Percentiles rank a stretch among this genome's conserved stretches.
phyloP scores from a whole-genome alignment of 1,284 basidiomycete genomes.

The Leccinum fallax region DNA sequence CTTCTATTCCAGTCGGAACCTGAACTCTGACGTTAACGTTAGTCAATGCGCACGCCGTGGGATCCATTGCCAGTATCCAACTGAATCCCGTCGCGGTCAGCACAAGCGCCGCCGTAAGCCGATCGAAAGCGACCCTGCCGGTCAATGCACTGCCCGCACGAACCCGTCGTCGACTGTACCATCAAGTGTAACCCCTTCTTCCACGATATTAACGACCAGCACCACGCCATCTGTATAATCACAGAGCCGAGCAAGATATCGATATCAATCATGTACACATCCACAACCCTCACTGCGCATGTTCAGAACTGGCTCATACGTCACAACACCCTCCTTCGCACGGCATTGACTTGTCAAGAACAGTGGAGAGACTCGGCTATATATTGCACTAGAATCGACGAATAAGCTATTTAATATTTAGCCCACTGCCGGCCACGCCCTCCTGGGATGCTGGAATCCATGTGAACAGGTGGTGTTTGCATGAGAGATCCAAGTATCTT shows the following conservation, averaged over 20 bases:
- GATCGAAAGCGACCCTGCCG: constrained; percentile 27
- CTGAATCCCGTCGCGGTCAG: constrained; percentile 54
- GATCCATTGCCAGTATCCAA: constrained; percentile 52
- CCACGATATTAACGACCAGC: constrained; percentile 23
- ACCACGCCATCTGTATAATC: constrained; percentile 27
- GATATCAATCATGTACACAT: constrained; percentile 10
- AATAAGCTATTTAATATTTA: constrained; percentile 34
- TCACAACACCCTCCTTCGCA: constrained; percentile 13
- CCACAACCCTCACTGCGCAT: constrained; percentile 12
- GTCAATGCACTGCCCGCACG: constrained; percentile 26
- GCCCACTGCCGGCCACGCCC: constrained; percentile 12
- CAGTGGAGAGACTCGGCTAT: constrained; percentile 27
- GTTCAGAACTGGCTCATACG: constrained; percentile 11
- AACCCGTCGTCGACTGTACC: constrained; percentile 24
- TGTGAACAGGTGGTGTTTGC: constrained; percentile 21
- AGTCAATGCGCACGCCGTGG: constrained; percentile 53
- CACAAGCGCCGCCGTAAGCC: constrained; percentile 46
- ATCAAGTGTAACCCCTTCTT: constrained; percentile 22
- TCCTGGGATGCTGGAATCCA: constrained; percentile 12
- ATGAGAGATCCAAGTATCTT: constrained; percentile 19
- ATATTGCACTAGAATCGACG: constrained; percentile 27
- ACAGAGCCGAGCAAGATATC: constrained; percentile 12
- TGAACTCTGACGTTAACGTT: constrained; percentile 27
- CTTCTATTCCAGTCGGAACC: constrained; percentile 9
- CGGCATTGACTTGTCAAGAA: constrained; percentile 11